Conservation (phyloP, 1,139 yeast genomes). For the Suhomyces wounanorum region DNA sequence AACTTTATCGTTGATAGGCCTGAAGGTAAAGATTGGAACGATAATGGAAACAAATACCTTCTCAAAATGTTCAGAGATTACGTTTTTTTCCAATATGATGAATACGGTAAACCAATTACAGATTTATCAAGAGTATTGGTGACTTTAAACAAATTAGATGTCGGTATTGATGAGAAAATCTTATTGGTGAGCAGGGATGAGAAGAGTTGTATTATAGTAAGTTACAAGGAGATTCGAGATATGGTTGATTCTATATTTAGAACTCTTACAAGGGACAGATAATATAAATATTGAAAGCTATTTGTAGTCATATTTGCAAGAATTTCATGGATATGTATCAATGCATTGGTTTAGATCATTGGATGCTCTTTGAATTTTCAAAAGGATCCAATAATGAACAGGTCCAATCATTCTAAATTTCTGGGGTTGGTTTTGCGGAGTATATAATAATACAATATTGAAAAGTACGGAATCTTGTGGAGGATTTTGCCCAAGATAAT, state of each 20-base stretch:
- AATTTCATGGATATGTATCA: not conserved
- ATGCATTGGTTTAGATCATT: no score
- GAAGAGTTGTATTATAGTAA: slow-evolving; percentile 73
- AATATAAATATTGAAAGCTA: slow-evolving; percentile 1
- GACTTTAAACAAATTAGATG: slow-evolving; percentile 85
- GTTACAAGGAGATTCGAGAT: slow-evolving; percentile 78
- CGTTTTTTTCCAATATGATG: slow-evolving; percentile 83
- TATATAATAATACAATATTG: no score
- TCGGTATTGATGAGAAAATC: slow-evolving; percentile 84
- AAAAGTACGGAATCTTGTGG: no score
- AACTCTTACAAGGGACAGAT: slow-evolving; percentile 37
- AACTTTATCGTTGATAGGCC: slow-evolving; percentile 80
- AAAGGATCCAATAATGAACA: no score
- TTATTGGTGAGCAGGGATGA: slow-evolving; percentile 83
- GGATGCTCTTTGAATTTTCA: no score
- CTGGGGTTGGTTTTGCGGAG: not conserved
- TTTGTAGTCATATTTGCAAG: not conserved
- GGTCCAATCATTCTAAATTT: no score
- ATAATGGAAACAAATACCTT: slow-evolving; percentile 74
- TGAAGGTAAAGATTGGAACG: slow-evolving; percentile 61
- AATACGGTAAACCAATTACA: slow-evolving; percentile 70
- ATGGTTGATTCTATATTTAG: slow-evolving; percentile 73
- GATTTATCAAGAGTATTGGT: slow-evolving; percentile 83
- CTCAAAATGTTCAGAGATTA: slow-evolving; percentile 79
- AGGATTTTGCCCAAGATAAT: no score